Percentiles rank a stretch among this genome's conserved stretches.
Evolutionary conservation across 805 yeast species (phyloP).

Genomic region (Cyberlindnera xishuangbannaensis): DNA sequence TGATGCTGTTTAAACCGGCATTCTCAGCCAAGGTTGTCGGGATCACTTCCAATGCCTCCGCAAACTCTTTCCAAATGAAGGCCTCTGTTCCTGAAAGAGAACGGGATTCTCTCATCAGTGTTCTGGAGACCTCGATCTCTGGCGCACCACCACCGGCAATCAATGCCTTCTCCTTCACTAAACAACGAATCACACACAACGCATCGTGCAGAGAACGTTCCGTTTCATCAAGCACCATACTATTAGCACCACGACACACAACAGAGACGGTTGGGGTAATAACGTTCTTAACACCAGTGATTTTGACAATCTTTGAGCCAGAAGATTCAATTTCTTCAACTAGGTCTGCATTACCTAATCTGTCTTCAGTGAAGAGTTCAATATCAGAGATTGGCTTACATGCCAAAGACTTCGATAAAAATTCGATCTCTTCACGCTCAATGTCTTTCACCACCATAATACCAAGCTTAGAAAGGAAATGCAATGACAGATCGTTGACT

Average conservation of each 20-base stretch:
- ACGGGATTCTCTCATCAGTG: conserved; percentile 89
- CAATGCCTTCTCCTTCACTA: conserved; percentile 81
- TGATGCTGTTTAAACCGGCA: conserved; percentile 94
- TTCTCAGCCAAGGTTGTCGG: conserved; percentile 96
- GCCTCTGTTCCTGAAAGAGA: conserved; percentile 90
- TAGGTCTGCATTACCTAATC: conserved; percentile 86
- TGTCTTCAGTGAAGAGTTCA: conserved; percentile 87
- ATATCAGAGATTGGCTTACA: conserved; percentile 96
- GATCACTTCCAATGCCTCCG: conserved; percentile 86
- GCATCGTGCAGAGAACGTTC: conserved; percentile 98
- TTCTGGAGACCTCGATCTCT: conserved; percentile 94
- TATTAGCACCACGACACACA: conserved; percentile 92
- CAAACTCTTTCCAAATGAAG: conserved; percentile 44
- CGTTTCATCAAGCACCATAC: conserved; percentile 86
- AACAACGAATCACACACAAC: conserved; percentile 82
- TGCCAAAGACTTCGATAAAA: conserved; percentile 73
- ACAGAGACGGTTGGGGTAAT: conserved; percentile 84
- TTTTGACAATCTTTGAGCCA: conserved; percentile 68
- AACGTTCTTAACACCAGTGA: conserved; percentile 74
- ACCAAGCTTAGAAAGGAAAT: conserved; percentile 86
- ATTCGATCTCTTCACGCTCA: conserved; percentile 96
- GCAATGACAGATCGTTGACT: conserved; percentile 85
- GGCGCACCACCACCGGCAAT: conserved; percentile 99
- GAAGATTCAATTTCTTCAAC: conserved; percentile 61
- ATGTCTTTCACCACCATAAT: conserved; percentile 94